Base-by-base conservation (phyloP, 495 filamentous ascomycete genomes). In the Tuber indicum region DNA sequence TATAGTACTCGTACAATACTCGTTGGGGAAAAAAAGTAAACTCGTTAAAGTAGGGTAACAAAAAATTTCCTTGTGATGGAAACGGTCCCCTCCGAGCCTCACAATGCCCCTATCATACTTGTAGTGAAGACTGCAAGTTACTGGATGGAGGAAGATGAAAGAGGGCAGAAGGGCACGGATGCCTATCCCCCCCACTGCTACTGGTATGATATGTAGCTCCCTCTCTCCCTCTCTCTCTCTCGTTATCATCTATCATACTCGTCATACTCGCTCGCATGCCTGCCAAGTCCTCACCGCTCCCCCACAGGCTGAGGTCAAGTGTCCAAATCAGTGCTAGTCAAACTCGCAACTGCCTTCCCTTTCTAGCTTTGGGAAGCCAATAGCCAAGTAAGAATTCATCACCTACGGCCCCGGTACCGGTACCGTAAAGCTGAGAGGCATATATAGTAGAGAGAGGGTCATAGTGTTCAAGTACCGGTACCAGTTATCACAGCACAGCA, bases 381-480 rank as follows among this genome's bases (percentile, higher is more conserved):
- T 66, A 16, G 14, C 26, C 16, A 66, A 19, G 58, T n/a, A 19
- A 26, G 26, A 66, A 66, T 66, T 66, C 26, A 66, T 36, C 26
- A 66, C 58, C 3, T 36, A 36, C 26, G 32, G 58, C 58, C 7
- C 58, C 14, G 32, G 58, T 66, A 66, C 58, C 58, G 14, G 58
- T 36, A 66, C 14, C 58, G 58, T 66, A 36, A 66, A 66, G 16
- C 58, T 36, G 58, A 66, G 58, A 66, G 2, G 23, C n/a, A 14
- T 23, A 32, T 32, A 32, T 32, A 32, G 32, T n/a, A 32, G 32
- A 26, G 17, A 32, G 26, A 62, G n/a, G 52, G n/a, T 62, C 52
- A 62, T 26, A 62, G 52, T 62, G 52, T 62, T 62, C 52, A 62
- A 32, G 58, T 66, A 36, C 58, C 58, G 58, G 58, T 66, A 19